phyloP scores from a whole-genome alignment of 2,329 filamentous ascomycete species.

The Hypoxylon sp. region DNA sequence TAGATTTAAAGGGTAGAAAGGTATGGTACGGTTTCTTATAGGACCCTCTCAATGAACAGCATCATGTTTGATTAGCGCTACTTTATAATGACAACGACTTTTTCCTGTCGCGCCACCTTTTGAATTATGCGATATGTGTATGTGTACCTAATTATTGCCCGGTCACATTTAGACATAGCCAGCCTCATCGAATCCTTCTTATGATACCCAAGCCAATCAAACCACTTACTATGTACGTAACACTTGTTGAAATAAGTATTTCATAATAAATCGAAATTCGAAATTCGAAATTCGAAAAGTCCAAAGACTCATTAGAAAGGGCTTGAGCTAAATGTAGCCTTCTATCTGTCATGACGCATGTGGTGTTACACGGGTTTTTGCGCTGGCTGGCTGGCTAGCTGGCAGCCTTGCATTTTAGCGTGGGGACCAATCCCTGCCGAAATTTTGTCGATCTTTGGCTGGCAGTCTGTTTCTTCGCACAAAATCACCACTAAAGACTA shows the following conservation, averaged over 20 bases:
- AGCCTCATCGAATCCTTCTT: neutral
- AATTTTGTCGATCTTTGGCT: slow-evolving; percentile 27
- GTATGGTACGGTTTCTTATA: slow-evolving; percentile 13
- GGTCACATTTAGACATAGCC: neutral
- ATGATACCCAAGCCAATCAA: neutral
- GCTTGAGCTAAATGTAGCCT: slow-evolving; percentile 35
- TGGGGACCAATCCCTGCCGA: slow-evolving; percentile 33
- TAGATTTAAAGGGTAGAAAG: slow-evolving; percentile 5
- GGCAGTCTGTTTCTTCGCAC: slow-evolving; percentile 12
- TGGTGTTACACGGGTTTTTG: slow-evolving; percentile 11
- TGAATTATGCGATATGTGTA: neutral
- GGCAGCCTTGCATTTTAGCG: slow-evolving; percentile 41
- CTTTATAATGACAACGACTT: neutral
- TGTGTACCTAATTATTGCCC: too few species aligned
- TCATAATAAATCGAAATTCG: neutral
- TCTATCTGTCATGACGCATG: slow-evolving; percentile 42
- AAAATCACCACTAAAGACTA: slow-evolving; percentile 23
- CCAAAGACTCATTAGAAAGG: too few species aligned
- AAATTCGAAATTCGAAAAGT: too few species aligned
- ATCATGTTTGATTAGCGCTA: too few species aligned
- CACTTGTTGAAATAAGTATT: neutral
- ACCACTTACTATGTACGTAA: too few species aligned
- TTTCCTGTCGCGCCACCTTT: neutral
- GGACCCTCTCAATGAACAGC: slow-evolving; percentile 3
- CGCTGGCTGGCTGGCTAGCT: slow-evolving; percentile 24